Base-by-base conservation (phyloP, 1,284 basidiomycete species). In the Athelia sp. region DNA sequence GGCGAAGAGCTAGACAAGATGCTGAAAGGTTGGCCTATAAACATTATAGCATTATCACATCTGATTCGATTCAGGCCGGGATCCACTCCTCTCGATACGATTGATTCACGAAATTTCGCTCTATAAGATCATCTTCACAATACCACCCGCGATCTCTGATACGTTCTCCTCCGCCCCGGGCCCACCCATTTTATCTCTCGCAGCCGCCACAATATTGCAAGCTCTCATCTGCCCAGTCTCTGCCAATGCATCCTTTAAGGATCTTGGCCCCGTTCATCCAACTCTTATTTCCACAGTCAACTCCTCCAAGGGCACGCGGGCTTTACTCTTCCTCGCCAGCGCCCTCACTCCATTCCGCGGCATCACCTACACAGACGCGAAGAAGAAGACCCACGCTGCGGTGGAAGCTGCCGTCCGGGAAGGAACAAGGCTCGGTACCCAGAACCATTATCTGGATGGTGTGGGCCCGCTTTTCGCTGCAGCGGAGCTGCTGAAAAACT, bases 1-100 rank as follows among this genome's bases (percentile, higher is more conserved):
- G 93, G 93, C 0, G 88, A 88, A 55, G 94, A 98, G 63, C 61
- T 95, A 4, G 80, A 86, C 54, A 98, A 97, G 64, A 97, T 96
- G 90, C 75, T 97, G 60, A 83, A 85, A 74, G 85, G 91, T 87
- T 24, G 22, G 63, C 29, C 18, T 4, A 48, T 34, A 14, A 17
- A 23, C 10, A 22, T 23, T 45, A 23, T 42, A 45, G 29, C 21
- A 23, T 23, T 24, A 19, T 31, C 24, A 48, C 9, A 47, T 40
- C 48, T 51, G 45, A 50, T 38, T 49, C 18, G 31, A 31, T 21
- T 40, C 49, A 92, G 90, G 82, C 21, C 76, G 76, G 15, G 78
- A 91, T 61, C 92, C 94, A 0, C 63, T 90, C 3, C 74, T 73
- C n/a, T 77, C 92, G 2, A 78, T 94, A 36, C 68, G 81, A 54